Conservation (phyloP, 2,329 filamentous ascomycete species). For the Bretziella fagacearum region DNA sequence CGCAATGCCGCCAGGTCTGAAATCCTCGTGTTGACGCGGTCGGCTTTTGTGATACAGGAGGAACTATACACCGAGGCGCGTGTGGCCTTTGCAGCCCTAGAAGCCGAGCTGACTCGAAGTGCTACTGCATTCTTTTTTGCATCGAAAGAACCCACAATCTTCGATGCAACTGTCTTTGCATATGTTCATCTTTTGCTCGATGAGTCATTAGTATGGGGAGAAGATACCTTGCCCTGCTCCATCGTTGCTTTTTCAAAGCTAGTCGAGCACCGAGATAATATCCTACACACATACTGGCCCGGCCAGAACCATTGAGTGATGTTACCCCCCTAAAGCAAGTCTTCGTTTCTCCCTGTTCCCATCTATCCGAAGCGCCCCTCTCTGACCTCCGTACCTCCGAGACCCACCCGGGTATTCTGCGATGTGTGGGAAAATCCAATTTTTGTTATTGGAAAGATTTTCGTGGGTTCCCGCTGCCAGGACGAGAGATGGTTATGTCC, state of each 20-base stretch:
- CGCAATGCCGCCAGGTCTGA: constrained; percentile 57
- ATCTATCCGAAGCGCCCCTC: background rate
- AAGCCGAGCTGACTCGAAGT: constrained; percentile 24
- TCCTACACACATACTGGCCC: no score
- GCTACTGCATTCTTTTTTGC: constrained; percentile 34
- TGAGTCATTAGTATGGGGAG: constrained; percentile 43
- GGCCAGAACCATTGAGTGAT: no score
- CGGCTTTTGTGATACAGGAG: constrained; percentile 20
- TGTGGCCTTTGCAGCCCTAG: constrained; percentile 30
- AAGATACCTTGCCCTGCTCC: constrained; percentile 39
- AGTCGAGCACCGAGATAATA: constrained; percentile 29
- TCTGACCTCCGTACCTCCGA: background rate
- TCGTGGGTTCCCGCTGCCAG: no score
- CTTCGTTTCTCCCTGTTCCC: no score
- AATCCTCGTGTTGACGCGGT: constrained; percentile 46
- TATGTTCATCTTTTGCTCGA: constrained; percentile 72
- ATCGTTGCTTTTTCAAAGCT: constrained; percentile 44
- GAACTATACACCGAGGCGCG: constrained; percentile 28
- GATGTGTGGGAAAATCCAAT: no score
- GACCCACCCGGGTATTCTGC: background rate
- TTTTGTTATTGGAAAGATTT: no score
- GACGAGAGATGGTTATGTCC: no score
- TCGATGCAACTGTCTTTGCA: constrained; percentile 80
- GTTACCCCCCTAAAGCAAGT: background rate
- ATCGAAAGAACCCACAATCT: constrained; percentile 43